A percentile compares a stretch with the other conserved stretches of the same genome.
These are phyloP conservation scores for Phytophthora ramorum DNA, from an alignment of 352 stramenopile species.

Conservation along the genomic window DNA sequence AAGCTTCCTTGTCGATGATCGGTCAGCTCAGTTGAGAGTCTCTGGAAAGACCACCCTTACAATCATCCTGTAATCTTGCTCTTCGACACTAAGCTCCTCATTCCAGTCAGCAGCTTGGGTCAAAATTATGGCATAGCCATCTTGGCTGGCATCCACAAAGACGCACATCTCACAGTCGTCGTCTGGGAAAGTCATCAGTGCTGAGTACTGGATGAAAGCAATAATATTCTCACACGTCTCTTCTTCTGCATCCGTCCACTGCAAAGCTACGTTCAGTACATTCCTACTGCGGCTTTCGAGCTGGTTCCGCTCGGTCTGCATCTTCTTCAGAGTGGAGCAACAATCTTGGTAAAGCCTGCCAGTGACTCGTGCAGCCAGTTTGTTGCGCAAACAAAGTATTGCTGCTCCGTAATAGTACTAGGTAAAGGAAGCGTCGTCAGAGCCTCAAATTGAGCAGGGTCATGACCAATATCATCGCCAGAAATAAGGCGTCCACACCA, in stretches of 20 bases:
- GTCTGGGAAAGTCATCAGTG: background rate
- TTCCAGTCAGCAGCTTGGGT: background rate
- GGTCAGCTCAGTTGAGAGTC: background rate
- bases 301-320: background rate
- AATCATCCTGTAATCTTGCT: slow-evolving; percentile 1
- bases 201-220: background rate
- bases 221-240: background rate
- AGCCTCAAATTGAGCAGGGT: slow-evolving; percentile 5
- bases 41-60: slow-evolving; percentile 7
- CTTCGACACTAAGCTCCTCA: background rate
- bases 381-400: slow-evolving; percentile 1
- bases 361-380: slow-evolving; percentile 2
- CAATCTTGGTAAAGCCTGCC: background rate
- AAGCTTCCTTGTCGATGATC: slow-evolving; percentile 9
- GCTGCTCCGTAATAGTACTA: background rate
- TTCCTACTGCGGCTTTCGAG: background rate
- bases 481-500: slow-evolving; percentile 32
- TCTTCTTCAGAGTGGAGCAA: background rate
- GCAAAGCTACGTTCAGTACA: background rate
- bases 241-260: background rate
- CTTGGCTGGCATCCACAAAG: background rate
- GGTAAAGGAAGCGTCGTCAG: background rate
- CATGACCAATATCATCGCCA: slow-evolving; percentile 8
- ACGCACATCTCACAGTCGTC: background rate
- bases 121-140: background rate